phyloP scores from a whole-genome alignment of 108 stramenopile genomes.

The Fragilaria radians region DNA sequence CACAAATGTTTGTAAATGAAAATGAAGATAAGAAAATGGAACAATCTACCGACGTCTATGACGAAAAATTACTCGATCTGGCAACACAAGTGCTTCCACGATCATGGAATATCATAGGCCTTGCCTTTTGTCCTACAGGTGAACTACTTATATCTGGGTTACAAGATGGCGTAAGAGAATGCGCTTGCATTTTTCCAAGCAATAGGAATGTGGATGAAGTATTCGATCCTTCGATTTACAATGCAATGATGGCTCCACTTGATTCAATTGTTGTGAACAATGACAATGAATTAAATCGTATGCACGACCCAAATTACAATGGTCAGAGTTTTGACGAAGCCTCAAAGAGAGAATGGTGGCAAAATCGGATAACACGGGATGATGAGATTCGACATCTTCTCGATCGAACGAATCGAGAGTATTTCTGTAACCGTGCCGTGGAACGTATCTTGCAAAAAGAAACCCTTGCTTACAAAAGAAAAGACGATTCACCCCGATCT shows the following conservation, averaged over 20 bases:
- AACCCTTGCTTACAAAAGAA: constrained; percentile 21
- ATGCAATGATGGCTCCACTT: constrained; percentile 47
- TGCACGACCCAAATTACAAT: constrained; percentile 29
- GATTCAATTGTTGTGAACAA: constrained; percentile 62
- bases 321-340: constrained; percentile 30
- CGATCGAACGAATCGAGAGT: constrained; percentile 31
- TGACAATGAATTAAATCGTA: constrained; percentile 55
- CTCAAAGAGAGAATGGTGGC: constrained; percentile 67
- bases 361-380: constrained; percentile 52
- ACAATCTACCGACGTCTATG: constrained; percentile 2
- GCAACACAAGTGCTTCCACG: constrained; percentile 21
- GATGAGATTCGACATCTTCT: constrained; percentile 38
- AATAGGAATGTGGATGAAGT: not conserved
- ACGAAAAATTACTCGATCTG: constrained; percentile 3
- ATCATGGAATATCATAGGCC: constrained; percentile 42
- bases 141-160: constrained; percentile 41
- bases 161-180: not conserved
- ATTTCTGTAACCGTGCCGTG: constrained; percentile 21
- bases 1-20: not conserved
- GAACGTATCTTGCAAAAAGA: constrained; percentile 9
- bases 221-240: constrained; percentile 10
- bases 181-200: constrained; percentile 32
- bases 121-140: constrained; percentile 57
- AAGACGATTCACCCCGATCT: constrained; percentile 5
- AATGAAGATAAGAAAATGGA: constrained; percentile 24